Conservation (phyloP, 345 rosid genomes). For the Heritiera fomes region DNA sequence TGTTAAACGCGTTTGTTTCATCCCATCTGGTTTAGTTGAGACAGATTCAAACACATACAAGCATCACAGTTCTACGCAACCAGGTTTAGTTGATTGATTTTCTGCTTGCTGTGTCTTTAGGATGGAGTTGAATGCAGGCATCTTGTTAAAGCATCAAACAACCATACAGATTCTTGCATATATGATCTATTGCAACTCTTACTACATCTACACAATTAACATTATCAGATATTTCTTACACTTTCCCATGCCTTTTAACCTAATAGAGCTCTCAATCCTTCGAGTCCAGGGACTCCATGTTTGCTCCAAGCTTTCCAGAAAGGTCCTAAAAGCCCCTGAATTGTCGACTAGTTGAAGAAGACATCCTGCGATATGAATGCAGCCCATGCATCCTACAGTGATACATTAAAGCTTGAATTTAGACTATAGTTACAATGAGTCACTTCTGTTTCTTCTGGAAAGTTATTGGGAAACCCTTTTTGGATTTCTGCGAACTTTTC, state of each 20-base stretch:
- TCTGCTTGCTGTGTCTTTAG: not conserved
- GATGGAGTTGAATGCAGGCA: not conserved
- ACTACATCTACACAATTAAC: slow-evolving; percentile 13
- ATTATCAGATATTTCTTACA: not conserved
- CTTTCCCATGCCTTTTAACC: not conserved
- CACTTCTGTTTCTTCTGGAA: not conserved
- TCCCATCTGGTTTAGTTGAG: no score
- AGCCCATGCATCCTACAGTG: slow-evolving; percentile 55
- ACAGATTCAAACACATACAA: no score
- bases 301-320: not conserved
- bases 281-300: not conserved
- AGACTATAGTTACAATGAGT: not conserved
- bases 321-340: not conserved
- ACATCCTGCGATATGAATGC: slow-evolving; percentile 28
- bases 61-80: no score
- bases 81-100: not conserved
- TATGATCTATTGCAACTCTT: not conserved
- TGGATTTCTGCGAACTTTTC: not conserved
- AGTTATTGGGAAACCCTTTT: not conserved
- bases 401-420: slow-evolving; percentile 14
- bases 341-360: slow-evolving; percentile 16
- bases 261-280: not conserved
- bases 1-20: no score
- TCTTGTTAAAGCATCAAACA: slow-evolving; percentile 4
- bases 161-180: slow-evolving; percentile 15